Evolutionary conservation across 305 asterid species (phyloP).

Genomic region (Caryopteris hybrid): DNA sequence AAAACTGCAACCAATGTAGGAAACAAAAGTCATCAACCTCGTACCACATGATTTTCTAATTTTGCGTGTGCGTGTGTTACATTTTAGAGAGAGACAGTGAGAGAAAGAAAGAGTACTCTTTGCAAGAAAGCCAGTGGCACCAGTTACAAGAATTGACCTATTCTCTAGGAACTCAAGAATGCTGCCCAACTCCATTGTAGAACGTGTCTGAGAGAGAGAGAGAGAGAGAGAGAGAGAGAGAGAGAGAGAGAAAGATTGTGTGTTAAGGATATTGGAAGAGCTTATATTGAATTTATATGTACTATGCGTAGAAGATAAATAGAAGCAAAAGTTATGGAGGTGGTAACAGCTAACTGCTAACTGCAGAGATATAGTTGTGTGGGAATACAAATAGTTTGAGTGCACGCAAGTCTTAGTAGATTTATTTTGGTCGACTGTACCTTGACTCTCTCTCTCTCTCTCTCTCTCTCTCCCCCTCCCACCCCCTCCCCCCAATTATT

Average conservation of each 20-base stretch:
- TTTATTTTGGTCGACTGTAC: not conserved
- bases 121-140: constrained; percentile 46
- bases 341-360: not conserved
- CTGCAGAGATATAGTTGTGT: constrained; percentile 2
- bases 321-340: not conserved
- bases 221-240: too few species aligned
- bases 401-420: constrained; percentile 15
- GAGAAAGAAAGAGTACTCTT: constrained; percentile 25
- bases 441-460: not conserved
- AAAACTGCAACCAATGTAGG: constrained; percentile 41
- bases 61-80: too few species aligned
- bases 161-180: constrained; percentile 33
- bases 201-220: not conserved
- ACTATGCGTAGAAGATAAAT: not conserved
- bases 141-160: constrained; percentile 41
- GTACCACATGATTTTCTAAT: too few species aligned
- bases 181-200: constrained; percentile 42
- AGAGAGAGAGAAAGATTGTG: too few species aligned
- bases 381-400: constrained; percentile 3
- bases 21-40: not conserved
- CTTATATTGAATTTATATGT: not conserved
- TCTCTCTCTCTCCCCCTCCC: too few species aligned
- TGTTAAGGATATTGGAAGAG: too few species aligned
- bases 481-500: too few species aligned
- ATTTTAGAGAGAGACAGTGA: not conserved